Evolutionary conservation across 2,329 filamentous ascomycete genomes (phyloP), one percentile per base, ranked within the genome.

Genomic region (Ophiostoma sp.): DNA sequence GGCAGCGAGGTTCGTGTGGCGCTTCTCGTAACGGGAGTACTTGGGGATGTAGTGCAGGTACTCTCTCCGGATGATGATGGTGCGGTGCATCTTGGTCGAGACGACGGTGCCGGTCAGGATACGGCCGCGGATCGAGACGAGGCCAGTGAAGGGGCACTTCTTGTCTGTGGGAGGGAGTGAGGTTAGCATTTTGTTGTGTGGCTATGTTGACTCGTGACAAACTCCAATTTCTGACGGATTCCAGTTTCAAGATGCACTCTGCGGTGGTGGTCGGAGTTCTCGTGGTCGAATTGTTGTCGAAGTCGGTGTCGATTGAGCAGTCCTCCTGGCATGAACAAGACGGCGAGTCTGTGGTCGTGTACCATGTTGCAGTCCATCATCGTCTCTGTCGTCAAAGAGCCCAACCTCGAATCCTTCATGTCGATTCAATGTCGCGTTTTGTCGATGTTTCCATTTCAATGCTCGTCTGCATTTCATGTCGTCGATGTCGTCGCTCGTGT

Each of bases 21-120:
- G 91, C 92, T 98, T 98, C 94, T 99, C 97, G 87, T 99, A 99
- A 92, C 96, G 93, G 85, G 93, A 90, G 92, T 99, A 99, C 90
- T 99, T 99, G 87, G 95, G 95, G 85, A 99, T 93, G 89, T 93
- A 99, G 90, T 99, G 96, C 77, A 99, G 94, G 91, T 99, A 99
- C 91, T 99, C 96, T 87, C 96, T 92, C 86, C 96, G 96, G 90
- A 99, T 97, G 88, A 99, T 92, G 85, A 98, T 88, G 82, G 96
- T 99, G 88, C 96, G 93, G 93, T 99, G 96, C 96, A 99, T 99
- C 93, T 99, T 99, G 88, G 96, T 99, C 82, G 95, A 98, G 84
- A 98, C 93, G 83, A 99, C 96, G 84, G 94, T 98, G 83, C 96
- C 96, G 85, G 95, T 98, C 80, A 99, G 90, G 91, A 99, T 99